phyloP scores from a whole-genome alignment of 2,329 filamentous ascomycete species.

The Botrytis cinerea region DNA sequence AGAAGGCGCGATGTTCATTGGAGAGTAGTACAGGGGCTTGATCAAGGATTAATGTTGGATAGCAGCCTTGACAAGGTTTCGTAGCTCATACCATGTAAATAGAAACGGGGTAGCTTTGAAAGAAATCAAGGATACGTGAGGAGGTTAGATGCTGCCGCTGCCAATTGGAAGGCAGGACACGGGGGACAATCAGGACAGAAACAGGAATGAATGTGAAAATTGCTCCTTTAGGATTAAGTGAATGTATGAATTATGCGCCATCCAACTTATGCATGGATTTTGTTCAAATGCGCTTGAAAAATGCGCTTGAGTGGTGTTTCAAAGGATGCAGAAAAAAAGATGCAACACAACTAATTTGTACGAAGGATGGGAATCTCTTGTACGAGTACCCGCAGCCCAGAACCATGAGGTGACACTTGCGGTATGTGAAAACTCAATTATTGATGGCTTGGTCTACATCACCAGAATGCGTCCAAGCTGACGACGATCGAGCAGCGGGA shows the following conservation, averaged over 20 bases:
- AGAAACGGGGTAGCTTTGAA: conserved; percentile 7
- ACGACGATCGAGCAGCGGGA: conserved; percentile 7
- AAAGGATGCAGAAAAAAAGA: conserved; percentile 22
- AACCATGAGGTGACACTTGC: conserved; percentile 2
- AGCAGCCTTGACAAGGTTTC: conserved; percentile 11
- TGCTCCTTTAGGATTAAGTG: conserved; percentile 12
- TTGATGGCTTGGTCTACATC: conserved; percentile 12
- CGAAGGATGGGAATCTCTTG: not conserved
- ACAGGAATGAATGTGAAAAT: conserved; percentile 3
- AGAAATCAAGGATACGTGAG: conserved; percentile 8
- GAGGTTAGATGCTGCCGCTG: not conserved
- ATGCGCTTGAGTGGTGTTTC: conserved; percentile 12
- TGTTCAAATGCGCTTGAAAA: not conserved
- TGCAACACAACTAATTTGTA: conserved; percentile 17
- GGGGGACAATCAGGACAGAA: not conserved
- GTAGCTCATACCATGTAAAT: conserved; percentile 10
- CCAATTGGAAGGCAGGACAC: conserved; percentile 13
- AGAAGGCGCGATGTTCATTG: conserved; percentile 16
- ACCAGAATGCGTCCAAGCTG: conserved; percentile 7
- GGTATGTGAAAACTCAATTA: conserved; percentile 2
- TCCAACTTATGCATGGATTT: conserved; percentile 15
- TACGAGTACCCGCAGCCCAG: not conserved
- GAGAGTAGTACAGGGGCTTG: not conserved
- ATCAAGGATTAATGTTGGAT: conserved; percentile 20
- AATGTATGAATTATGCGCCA: conserved; percentile 8